These are phyloP conservation scores for Nemania sp. DNA, from an alignment of 2,329 filamentous ascomycete species.

Conservation along the genomic window DNA sequence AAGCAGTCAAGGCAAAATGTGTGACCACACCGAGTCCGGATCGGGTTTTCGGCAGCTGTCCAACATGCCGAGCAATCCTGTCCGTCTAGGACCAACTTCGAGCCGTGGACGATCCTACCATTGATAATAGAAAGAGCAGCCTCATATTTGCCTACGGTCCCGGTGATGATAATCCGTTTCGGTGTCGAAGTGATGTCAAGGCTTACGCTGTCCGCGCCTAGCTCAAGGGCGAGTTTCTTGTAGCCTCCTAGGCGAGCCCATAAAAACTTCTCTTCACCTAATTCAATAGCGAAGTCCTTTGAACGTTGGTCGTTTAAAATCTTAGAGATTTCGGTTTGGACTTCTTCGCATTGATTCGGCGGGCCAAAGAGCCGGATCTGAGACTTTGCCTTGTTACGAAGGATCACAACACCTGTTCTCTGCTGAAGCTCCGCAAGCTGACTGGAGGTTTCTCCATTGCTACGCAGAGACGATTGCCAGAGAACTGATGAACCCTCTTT, in stretches of 20 bases:
- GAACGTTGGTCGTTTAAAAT: slow-evolving; percentile 29
- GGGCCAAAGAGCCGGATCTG: slow-evolving; percentile 50
- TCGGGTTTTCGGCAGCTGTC: slow-evolving; percentile 52
- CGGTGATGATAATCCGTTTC: slow-evolving; percentile 52
- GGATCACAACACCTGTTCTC: slow-evolving; percentile 46
- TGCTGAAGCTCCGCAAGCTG: slow-evolving; percentile 43
- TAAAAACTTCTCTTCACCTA: slow-evolving; percentile 44
- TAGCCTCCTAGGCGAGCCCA: slow-evolving; percentile 53
- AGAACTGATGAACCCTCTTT: slow-evolving; percentile 43
- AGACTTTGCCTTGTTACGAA: slow-evolving; percentile 48
- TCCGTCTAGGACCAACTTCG: neutral
- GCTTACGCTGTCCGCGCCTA: slow-evolving; percentile 48
- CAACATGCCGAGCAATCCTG: slow-evolving; percentile 54
- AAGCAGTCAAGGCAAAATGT: slow-evolving; percentile 59
- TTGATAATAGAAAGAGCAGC: slow-evolving; percentile 36
- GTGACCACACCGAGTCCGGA: slow-evolving; percentile 55
- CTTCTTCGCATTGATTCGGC: slow-evolving; percentile 35
- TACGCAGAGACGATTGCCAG: slow-evolving; percentile 51
- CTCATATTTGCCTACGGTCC: slow-evolving; percentile 40
- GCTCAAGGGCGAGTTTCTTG: slow-evolving; percentile 40
- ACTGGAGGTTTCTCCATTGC: slow-evolving; percentile 38
- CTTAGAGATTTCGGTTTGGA: slow-evolving; percentile 33
- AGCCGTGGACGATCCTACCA: neutral
- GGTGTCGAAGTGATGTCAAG: slow-evolving; percentile 52
- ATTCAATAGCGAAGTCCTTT: slow-evolving; percentile 43